Percentiles rank a stretch among this genome's conserved stretches.
Conservation (phyloP, 1,284 basidiomycete genomes). For the Polyporus tsugae region DNA sequence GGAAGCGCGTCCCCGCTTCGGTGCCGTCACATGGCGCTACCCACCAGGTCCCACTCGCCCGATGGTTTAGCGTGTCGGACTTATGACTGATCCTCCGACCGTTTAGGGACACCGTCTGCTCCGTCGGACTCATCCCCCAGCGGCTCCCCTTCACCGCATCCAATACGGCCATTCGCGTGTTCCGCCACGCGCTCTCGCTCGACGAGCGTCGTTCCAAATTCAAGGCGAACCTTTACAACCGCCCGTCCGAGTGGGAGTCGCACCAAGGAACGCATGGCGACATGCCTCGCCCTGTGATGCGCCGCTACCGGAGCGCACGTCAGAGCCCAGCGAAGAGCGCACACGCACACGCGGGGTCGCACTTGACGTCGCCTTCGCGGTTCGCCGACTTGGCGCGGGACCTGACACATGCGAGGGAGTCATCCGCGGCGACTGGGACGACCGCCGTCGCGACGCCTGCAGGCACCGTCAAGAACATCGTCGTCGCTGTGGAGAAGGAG, state of each 20-base stretch:
- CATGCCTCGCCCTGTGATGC: constrained; percentile 45
- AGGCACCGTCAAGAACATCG: neutral
- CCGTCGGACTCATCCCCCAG: constrained; percentile 54
- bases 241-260: constrained; percentile 34
- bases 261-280: constrained; percentile 54
- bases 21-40: neutral
- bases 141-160: constrained; percentile 63
- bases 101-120: constrained; percentile 56
- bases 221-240: constrained; percentile 53
- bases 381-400: neutral
- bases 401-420: neutral
- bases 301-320: constrained; percentile 19
- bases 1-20: neutral
- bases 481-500: constrained; percentile 3
- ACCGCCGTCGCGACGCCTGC: constrained; percentile 1
- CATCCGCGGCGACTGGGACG: neutral
- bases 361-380: constrained; percentile 15
- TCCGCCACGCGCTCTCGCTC: constrained; percentile 73
- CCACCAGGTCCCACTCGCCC: neutral
- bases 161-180: constrained; percentile 64
- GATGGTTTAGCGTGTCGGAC: neutral
- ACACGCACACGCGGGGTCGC: neutral
- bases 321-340: constrained; percentile 4
- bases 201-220: constrained; percentile 76
- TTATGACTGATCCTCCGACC: neutral